These are phyloP conservation scores for Tricholoma matsutake DNA, from an alignment of 768 basidiomycete species.

Conservation along the genomic window DNA sequence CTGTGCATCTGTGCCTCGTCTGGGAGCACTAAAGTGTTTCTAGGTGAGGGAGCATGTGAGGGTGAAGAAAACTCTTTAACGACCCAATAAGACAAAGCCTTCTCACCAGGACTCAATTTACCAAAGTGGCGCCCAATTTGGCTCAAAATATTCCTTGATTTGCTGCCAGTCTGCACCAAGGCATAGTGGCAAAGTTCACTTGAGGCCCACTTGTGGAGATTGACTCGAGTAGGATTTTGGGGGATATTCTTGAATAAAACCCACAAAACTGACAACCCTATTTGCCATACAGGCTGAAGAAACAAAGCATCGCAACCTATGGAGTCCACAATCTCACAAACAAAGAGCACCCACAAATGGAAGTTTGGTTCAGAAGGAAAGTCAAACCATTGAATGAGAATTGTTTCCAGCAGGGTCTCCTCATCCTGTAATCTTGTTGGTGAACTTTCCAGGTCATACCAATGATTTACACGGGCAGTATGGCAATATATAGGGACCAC, in stretches of 20 bases:
- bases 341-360: not conserved
- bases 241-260: no score
- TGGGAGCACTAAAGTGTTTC: not conserved
- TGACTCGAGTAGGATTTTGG: not conserved
- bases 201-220: not conserved
- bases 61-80: not conserved
- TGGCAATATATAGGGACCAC: not conserved
- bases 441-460: not conserved
- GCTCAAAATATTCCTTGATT: not conserved
- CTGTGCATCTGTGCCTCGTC: not conserved
- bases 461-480: not conserved
- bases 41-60: not conserved
- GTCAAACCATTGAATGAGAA: constrained; percentile 1
- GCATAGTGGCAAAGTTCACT: not conserved
- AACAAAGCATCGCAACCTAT: not conserved
- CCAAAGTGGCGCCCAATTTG: not conserved
- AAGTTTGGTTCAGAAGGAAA: not conserved
- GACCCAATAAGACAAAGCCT: not conserved
- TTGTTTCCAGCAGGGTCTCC: not conserved
- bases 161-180: not conserved
- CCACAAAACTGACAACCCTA: no score
- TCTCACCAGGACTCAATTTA: not conserved
- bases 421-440: not conserved
- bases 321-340: not conserved
- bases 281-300: not conserved